Percentiles rank a stretch among this genome's conserved stretches.
These are phyloP conservation scores for Letharia lupina DNA, from an alignment of 495 filamentous ascomycete species.

Conservation along the genomic window DNA sequence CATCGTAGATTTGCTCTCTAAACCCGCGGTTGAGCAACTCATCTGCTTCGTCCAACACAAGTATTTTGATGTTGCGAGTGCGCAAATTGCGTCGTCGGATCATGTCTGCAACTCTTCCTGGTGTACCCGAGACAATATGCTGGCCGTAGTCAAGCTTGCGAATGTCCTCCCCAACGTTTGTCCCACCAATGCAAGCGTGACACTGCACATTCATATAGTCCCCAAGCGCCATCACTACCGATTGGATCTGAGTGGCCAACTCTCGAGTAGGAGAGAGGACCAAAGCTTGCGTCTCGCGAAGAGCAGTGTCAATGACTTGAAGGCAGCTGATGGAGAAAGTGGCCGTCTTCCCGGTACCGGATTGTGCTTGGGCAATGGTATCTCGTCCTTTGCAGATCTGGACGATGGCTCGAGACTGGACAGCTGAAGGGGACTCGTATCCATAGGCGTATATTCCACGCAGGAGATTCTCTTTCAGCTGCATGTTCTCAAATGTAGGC, in stretches of 20 bases:
- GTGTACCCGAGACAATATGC: conserved; percentile 93
- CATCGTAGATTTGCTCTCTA: conserved; percentile 98
- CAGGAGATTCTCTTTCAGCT: conserved; percentile 90
- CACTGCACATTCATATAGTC: conserved; percentile 99
- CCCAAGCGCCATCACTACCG: conserved; percentile 91
- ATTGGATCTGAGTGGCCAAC: conserved; percentile 96
- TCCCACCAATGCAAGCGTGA: conserved; percentile 97
- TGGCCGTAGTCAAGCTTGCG: conserved; percentile 93
- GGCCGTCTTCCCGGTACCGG: conserved; percentile 96
- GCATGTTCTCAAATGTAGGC: conserved; percentile 65
- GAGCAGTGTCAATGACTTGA: conserved; percentile 78
- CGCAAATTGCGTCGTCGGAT: conserved; percentile 91
- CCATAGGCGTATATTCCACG: conserved; percentile 98
- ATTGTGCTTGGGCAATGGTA: conserved; percentile 98
- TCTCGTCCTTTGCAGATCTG: conserved; percentile 98
- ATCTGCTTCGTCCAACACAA: conserved; percentile 96
- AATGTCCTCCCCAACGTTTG: conserved; percentile 95
- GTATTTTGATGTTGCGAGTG: conserved; percentile 96
- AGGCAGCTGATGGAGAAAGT: conserved; percentile 98
- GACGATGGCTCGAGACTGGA: conserved; percentile 95
- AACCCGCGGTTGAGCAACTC: conserved; percentile 89
- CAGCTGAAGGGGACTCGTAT: conserved; percentile 93
- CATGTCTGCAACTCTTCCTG: conserved; percentile 96
- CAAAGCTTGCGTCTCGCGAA: conserved; percentile 86
- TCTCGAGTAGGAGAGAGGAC: conserved; percentile 97